Evolutionary conservation across 345 rosid genomes (phyloP).

Genomic region (Rhizophora mangle): DNA sequence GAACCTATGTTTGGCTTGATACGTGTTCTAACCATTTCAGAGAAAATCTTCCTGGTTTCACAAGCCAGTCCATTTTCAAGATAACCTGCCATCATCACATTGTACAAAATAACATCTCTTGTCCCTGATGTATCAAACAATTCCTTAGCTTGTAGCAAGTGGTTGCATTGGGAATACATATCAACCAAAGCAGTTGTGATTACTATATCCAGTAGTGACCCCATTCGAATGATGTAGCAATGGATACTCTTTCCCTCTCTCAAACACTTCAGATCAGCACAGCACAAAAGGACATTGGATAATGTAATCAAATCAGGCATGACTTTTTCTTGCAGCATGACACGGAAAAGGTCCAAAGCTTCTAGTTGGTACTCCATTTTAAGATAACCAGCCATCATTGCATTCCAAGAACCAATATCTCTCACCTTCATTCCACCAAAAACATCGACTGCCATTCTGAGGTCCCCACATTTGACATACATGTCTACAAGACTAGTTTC

Average conservation of each 20-base stretch:
- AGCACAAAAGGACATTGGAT: slow-evolving; percentile 30
- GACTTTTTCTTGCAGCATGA: slow-evolving; percentile 23
- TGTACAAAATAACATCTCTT: slow-evolving; percentile 27
- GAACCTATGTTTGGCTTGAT: slow-evolving; percentile 27
- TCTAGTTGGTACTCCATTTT: slow-evolving; percentile 25
- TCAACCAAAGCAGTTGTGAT: slow-evolving; percentile 34
- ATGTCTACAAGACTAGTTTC: slow-evolving; percentile 37
- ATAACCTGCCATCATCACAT: slow-evolving; percentile 38
- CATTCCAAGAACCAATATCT: slow-evolving; percentile 35
- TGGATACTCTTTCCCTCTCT: slow-evolving; percentile 36
- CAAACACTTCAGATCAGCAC: slow-evolving; percentile 28
- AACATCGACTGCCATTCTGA: slow-evolving; percentile 13
- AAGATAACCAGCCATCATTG: slow-evolving; percentile 29
- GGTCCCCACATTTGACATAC: slow-evolving; percentile 33
- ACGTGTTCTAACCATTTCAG: slow-evolving; percentile 25
- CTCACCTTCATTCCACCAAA: slow-evolving; percentile 19
- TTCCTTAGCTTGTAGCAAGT: slow-evolving; percentile 25
- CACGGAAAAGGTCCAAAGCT: slow-evolving; percentile 22
- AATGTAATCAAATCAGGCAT: slow-evolving; percentile 26
- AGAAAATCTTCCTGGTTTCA: slow-evolving; percentile 22
- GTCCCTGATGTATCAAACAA: slow-evolving; percentile 24
- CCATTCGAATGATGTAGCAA: slow-evolving; percentile 24
- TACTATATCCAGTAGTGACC: slow-evolving; percentile 28
- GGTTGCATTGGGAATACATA: slow-evolving; percentile 34
- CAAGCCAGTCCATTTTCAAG: slow-evolving; percentile 22